These are phyloP conservation scores for Epichloe brachyelytri DNA, from an alignment of 2,329 filamentous ascomycete genomes.

Conservation along the genomic window DNA sequence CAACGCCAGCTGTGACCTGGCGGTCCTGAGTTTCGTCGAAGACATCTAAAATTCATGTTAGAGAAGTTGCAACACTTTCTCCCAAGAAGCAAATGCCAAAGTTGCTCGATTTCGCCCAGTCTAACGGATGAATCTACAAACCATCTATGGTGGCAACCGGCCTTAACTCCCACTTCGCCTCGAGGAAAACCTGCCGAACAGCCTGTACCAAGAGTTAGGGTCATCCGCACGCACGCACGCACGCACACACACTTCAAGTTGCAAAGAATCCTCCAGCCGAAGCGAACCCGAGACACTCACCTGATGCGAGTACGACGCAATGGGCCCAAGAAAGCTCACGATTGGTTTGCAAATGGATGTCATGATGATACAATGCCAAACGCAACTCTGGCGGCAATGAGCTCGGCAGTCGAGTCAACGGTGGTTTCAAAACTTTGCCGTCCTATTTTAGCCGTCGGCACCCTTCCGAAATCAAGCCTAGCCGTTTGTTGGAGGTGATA, in stretches of 20 bases:
- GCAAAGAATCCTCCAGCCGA: not conserved
- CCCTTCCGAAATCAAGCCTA: not conserved
- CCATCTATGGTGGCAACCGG: slow-evolving; percentile 40
- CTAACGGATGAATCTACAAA: slow-evolving; percentile 12
- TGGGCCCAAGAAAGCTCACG: slow-evolving; percentile 37
- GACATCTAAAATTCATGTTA: slow-evolving; percentile 43
- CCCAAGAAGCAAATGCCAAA: not conserved
- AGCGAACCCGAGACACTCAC: slow-evolving; percentile 17
- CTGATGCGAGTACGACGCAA: slow-evolving; percentile 39
- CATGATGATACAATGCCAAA: slow-evolving; percentile 12
- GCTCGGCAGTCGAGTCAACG: not conserved
- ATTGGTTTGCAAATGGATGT: slow-evolving; percentile 21
- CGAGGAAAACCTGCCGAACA: slow-evolving; percentile 33
- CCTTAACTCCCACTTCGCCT: slow-evolving; percentile 32
- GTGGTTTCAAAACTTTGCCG: too few relatives aligned
- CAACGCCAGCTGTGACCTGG: slow-evolving; percentile 57
- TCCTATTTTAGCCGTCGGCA: not conserved
- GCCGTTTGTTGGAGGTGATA: not conserved
- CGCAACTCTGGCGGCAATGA: not conserved
- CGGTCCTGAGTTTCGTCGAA: slow-evolving; percentile 65
- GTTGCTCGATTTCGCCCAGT: not conserved
- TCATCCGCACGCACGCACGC: too few relatives aligned
- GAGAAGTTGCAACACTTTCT: not conserved
- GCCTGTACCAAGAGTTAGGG: slow-evolving; percentile 24
- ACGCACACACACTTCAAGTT: not conserved